phyloP scores from a whole-genome alignment of 257 asterid species.

The Coffea canephora region DNA sequence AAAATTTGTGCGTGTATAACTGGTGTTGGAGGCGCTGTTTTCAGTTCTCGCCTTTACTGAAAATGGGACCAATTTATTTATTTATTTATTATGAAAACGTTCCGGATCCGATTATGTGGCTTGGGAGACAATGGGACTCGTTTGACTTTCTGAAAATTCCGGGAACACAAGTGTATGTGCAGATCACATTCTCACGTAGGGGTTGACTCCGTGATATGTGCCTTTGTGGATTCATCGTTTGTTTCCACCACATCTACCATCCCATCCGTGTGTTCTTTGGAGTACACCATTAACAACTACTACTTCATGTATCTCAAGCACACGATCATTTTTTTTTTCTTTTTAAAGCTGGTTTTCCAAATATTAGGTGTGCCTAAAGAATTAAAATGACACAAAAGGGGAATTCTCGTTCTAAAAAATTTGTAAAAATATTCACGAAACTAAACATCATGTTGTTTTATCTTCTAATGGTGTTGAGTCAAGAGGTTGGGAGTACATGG shows the following conservation, averaged over 20 bases:
- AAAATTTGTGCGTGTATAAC: background rate
- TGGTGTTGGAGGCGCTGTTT: background rate
- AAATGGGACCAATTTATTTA: background rate
- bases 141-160: background rate
- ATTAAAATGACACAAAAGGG: too few relatives aligned
- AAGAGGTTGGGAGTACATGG: background rate
- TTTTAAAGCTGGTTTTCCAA: too few relatives aligned
- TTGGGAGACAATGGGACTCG: background rate
- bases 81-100: too few relatives aligned
- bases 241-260: conserved; percentile 20
- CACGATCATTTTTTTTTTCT: background rate
- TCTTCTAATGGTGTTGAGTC: background rate
- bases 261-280: background rate
- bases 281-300: background rate
- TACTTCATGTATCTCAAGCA: background rate
- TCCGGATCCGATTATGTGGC: too few relatives aligned
- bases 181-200: background rate
- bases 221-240: conserved; percentile 19
- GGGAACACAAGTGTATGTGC: background rate
- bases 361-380: background rate
- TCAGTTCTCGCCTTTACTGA: background rate
- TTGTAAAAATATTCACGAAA: background rate
- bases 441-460: background rate
- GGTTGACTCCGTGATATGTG: conserved; percentile 2
- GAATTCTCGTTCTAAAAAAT: background rate